Evolutionary conservation across 768 basidiomycete species (phyloP).

Genomic region (Mycena floridula): DNA sequence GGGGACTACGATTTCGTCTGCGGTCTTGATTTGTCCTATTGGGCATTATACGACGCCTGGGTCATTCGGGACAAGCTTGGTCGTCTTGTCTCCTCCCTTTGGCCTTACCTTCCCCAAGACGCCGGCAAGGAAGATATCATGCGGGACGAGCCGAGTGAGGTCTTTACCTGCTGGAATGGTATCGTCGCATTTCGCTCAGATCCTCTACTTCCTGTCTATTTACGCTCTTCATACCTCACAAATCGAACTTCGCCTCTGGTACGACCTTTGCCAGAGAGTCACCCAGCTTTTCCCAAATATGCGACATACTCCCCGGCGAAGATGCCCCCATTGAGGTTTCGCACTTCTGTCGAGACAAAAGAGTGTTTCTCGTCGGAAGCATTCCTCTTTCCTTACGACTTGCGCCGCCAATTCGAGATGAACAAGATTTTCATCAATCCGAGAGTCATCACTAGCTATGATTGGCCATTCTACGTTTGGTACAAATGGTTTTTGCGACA

Average conservation of each 20-base stretch:
- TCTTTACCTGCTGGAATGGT: conserved; percentile 42
- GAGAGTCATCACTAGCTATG: conserved; percentile 30
- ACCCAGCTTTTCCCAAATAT: conserved; percentile 17
- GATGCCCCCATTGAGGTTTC: conserved; percentile 26
- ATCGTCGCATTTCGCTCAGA: conserved; percentile 33
- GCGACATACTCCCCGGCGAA: conserved; percentile 17
- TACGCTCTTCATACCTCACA: conserved; percentile 27
- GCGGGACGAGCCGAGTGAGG: conserved; percentile 32
- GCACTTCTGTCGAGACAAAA: conserved; percentile 14
- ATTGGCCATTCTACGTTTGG: conserved; percentile 26
- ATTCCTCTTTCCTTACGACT: conserved; percentile 35
- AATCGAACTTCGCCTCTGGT: too few relatives aligned
- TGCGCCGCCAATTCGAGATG: conserved; percentile 31
- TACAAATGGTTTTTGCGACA: conserved; percentile 31
- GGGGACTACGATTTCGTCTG: conserved; percentile 38
- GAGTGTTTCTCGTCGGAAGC: conserved; percentile 33
- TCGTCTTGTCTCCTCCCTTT: conserved; percentile 19
- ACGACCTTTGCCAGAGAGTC: conserved; percentile 17
- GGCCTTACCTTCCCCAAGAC: conserved; percentile 38
- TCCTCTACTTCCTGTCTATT: conserved; percentile 30
- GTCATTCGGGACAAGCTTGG: conserved; percentile 29
- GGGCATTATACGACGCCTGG: conserved; percentile 32
- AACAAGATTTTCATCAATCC: conserved; percentile 31
- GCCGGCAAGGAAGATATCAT: conserved; percentile 27
- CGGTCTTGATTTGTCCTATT: conserved; percentile 30